Percentiles rank a stretch among this genome's conserved stretches.
Evolutionary conservation across 805 yeast species (phyloP).

Genomic region (Candida cerambycidarum): DNA sequence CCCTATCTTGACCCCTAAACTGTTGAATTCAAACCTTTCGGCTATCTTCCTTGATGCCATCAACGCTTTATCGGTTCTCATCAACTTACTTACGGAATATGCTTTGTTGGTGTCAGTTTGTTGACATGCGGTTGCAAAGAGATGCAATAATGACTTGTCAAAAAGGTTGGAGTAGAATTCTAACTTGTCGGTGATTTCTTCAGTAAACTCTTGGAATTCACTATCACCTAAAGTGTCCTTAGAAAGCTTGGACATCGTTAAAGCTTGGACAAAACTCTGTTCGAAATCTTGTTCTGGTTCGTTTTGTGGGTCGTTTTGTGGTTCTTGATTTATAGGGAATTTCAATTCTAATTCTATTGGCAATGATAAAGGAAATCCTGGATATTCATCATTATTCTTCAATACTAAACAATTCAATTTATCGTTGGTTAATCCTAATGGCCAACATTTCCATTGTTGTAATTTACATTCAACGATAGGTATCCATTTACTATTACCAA

Average conservation of each 20-base stretch:
- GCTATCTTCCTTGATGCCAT: slow-evolving; percentile 85
- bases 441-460: slow-evolving; percentile 76
- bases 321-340: slow-evolving; percentile 53
- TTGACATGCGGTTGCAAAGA: slow-evolving; percentile 73
- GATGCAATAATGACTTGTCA: slow-evolving; percentile 75
- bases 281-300: slow-evolving; percentile 59
- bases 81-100: slow-evolving; percentile 61
- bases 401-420: slow-evolving; percentile 72
- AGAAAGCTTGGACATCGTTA: slow-evolving; percentile 59
- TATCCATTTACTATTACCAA: slow-evolving; percentile 79
- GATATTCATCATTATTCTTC: slow-evolving; percentile 63
- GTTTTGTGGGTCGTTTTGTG: slow-evolving; percentile 20
- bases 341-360: slow-evolving; percentile 75
- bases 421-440: slow-evolving; percentile 73
- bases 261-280: slow-evolving; percentile 61
- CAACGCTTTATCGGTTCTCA: slow-evolving; percentile 76
- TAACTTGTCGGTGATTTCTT: slow-evolving; percentile 50
- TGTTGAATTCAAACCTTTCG: slow-evolving; percentile 51
- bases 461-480: slow-evolving; percentile 72
- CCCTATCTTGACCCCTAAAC: slow-evolving; percentile 37
- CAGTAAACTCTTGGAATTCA: slow-evolving; percentile 29
- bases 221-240: slow-evolving; percentile 49
- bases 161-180: slow-evolving; percentile 52
- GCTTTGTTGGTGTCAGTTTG: slow-evolving; percentile 67
- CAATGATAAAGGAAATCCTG: slow-evolving; percentile 80